phyloP scores from a whole-genome alignment of 23 red algal species.

The Gracilaria gracilis region DNA sequence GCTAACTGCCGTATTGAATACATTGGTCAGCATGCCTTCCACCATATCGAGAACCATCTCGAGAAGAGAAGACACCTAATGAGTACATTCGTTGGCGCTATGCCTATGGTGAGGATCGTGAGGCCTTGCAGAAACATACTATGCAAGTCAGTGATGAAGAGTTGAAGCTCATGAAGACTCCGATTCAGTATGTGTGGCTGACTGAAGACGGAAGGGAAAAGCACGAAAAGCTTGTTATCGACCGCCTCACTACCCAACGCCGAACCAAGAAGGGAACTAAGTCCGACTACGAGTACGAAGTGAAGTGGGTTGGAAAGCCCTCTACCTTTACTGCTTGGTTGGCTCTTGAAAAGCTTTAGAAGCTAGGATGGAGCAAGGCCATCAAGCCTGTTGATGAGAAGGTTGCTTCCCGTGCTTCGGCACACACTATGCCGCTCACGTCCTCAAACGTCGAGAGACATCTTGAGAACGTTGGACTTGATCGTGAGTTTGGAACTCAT shows the following conservation, averaged over 20 bases:
- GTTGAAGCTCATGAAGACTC: conserved; percentile 82
- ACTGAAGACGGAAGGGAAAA: conserved; percentile 74
- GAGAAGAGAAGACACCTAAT: conserved; percentile 88
- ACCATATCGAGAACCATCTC: conserved; percentile 91
- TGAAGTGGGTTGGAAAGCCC: conserved; percentile 80
- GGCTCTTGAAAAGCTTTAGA: conserved; percentile 69
- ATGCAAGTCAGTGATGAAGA: conserved; percentile 87
- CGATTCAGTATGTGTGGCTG: conserved; percentile 63
- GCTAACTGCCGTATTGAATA: conserved; percentile 93
- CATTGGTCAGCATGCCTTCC: conserved; percentile 97
- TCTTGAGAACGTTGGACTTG: conserved; percentile 87
- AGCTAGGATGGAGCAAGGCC: conserved; percentile 74
- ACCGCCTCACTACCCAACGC: conserved; percentile 59
- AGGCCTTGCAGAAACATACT: conserved; percentile 79
- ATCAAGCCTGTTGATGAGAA: conserved; percentile 90
- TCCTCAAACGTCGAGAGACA: conserved; percentile 89
- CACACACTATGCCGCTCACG: conserved; percentile 74
- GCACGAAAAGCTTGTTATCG: conserved; percentile 76
- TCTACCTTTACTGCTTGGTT: conserved; percentile 84
- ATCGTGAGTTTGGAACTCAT: conserved; percentile 90
- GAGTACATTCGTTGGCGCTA: conserved; percentile 94
- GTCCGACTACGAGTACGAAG: conserved; percentile 87
- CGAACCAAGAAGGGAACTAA: conserved; percentile 82
- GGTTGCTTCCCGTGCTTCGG: conserved; percentile 77
- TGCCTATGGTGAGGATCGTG: conserved; percentile 86